Evolutionary conservation across 495 filamentous ascomycete species (phyloP), one percentile per base, ranked within the genome.

Genomic region (Articulospora tetracladia): DNA sequence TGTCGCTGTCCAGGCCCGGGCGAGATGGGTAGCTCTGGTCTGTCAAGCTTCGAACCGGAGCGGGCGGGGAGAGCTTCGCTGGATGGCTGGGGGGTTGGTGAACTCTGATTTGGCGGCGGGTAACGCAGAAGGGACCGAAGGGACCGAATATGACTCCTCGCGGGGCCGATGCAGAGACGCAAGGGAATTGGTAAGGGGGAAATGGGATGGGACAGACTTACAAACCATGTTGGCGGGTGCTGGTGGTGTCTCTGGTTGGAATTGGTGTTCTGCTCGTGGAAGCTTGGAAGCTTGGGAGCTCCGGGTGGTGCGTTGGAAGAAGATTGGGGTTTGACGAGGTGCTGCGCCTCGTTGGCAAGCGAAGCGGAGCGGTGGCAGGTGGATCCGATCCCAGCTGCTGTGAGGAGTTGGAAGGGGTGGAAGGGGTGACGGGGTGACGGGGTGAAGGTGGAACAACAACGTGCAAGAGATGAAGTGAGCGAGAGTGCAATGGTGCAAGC

Each of bases 151-250:
- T 51, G 50, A 28, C 24, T 28, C 25, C 17, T 53, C 25, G 19
- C 22, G 6, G 28, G 36, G 23, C 15, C 12, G 23, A 41, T 47
- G 3, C 23, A 47, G 23, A 4, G 3, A 23, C 23, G 10, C 1
- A 25, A 53, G n/a, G n/a, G n/a, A n/a, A n/a, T n/a, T n/a, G n/a
- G n/a, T n/a, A n/a, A n/a, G n/a, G n/a, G 23, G 55, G 51, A n/a
- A 52, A 13, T 36, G 51, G 57, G 20, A 51, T 32, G 36, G 53
- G 49, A n/a, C 32, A 24, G 20, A 68, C 63, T 64, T 62, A 67
- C 65, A 55, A 23, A 64, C 58, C 65, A 67, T 67, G 39, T 57
- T 67, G 61, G 58, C 61, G 41, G n/a, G 39, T 19, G 10, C 30
- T 32, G 30, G n/a, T 24, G 28, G 12, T n/a, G 22, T 22, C 32